Base-by-base conservation (phyloP, 2,329 filamentous ascomycete genomes). In the Geosmithia putterillii region DNA sequence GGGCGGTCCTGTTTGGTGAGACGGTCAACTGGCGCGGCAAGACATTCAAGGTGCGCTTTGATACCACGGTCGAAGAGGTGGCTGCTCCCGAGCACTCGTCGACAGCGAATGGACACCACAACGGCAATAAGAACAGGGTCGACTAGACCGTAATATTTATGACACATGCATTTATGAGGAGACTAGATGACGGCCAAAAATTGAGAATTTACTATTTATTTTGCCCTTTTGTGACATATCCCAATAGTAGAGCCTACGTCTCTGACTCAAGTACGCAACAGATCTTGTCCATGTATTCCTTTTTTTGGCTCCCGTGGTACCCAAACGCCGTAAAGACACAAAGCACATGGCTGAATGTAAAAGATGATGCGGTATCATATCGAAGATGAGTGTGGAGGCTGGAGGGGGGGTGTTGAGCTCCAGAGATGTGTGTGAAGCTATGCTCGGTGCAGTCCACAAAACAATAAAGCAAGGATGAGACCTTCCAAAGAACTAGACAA, bases 1-100 rank as follows among this genome's bases (percentile, higher is more conserved):
- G 83, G 76, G 92, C 92, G 1, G 85, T 95, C 18, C 77, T 86
- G 52, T 82, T 90, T n/a, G 92, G 92, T 0, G 79, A 83, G 2
- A 90, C 81, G 0, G 86, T 98, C 0, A 76, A 76, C 42, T 98
- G 92, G 94, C 71, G 92, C 44, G 90, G 89, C 0, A 81, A 81
- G 54, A 74, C 69, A 22, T 96, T 96, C 58, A 76, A 75, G 53
- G 89, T 96, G 1, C 78, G 82, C 2, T 72, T 86, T 51, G 85
- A 96, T 58, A 90, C 90, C 71, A 85, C 80, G 42, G 90, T 94
- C 1, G 66, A 70, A 5, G 67, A 70, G 20, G 52, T 68, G 17
- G 6, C 19, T 14, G 20, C 36, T 21, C 10, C 36, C 3, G 10
- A 12, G 9, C 14, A 21, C 9, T 38, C 36, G 14, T 21, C 7